Evolutionary conservation across 78 protist species (phyloP), one percentile per base, ranked within the genome.

Genomic region (Mastigamoeba balamuthi): DNA sequence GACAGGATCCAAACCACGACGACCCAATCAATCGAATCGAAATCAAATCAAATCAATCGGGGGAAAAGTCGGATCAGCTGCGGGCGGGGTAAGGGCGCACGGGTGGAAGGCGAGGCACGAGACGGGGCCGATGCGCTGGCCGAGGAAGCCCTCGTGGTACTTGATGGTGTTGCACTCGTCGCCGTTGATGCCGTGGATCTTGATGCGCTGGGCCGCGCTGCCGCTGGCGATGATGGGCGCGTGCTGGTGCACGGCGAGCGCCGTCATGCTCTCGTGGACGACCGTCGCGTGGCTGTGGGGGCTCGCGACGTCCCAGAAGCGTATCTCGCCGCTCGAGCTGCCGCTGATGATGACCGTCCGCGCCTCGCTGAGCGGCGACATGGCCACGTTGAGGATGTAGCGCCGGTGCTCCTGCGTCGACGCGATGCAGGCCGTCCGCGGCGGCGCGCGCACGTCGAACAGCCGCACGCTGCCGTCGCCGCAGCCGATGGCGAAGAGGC

Each of bases 111-210:
- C 85, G n/a, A 93, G 77, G 69, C 78, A 70, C 33, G 88, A 78
- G n/a, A 93, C 85, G 4, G 94, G 92, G 37, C 92, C 95, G 48
- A 93, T 90, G 44, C 97, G 73, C 65, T 89, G 92, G 27, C 96
- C 95, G 1, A 93, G 71, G 64, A 91, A 92, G 28, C 95, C 95
- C 3, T 90, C 92, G 83, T 93, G 94, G 74, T 88, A 93, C 23
- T 82, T 36, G 27, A 93, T 87, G 43, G 40, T 64, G 29, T 74
- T 64, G 39, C 85, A 66, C 28, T 75, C 69, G 28, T 84, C 82
- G 10, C 96, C 95, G 36, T 64, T 72, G 36, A 84, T 58, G 65
- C 84, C 74, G 75, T 71, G 25, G 3, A 82, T 76, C 66, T 69
- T 66, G 44, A 82, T 82, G 74, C 74, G 73, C 40, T 82, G 87